phyloP scores from a whole-genome alignment of 2,329 filamentous ascomycete species.

The Ophiobolus disseminans region DNA sequence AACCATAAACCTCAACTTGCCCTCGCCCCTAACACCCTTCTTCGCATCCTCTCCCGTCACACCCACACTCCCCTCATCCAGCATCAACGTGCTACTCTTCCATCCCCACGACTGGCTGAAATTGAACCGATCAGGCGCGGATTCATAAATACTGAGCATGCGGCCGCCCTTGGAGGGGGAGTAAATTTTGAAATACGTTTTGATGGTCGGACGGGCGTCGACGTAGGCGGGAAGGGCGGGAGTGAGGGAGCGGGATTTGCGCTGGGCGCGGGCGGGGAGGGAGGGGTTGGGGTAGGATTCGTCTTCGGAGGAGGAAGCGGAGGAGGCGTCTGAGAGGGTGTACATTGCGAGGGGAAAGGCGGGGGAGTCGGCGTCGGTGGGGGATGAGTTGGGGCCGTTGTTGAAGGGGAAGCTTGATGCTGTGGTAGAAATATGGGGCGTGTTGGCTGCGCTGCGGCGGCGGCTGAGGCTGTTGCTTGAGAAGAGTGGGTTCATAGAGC shows the following conservation, averaged over 20 bases:
- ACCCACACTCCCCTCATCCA: conserved; percentile 54
- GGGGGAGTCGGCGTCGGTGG: conserved; percentile 26
- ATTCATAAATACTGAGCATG: conserved; percentile 66
- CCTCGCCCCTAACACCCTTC: conserved; percentile 53
- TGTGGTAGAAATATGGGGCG: conserved; percentile 17
- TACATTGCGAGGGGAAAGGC: conserved; percentile 25
- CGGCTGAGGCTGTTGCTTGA: conserved; percentile 23
- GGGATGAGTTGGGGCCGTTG: conserved; percentile 20
- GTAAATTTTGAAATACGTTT: conserved; percentile 69
- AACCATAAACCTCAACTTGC: conserved; percentile 65
- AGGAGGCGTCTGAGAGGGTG: conserved; percentile 31
- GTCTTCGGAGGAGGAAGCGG: conserved; percentile 33
- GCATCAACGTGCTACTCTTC: conserved; percentile 66
- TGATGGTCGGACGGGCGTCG: conserved; percentile 63
- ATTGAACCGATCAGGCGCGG: conserved; percentile 65
- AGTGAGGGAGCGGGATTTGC: conserved; percentile 23
- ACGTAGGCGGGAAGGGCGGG: conserved; percentile 62
- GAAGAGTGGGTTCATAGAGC: conserved; percentile 31
- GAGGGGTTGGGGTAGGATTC: conserved; percentile 39
- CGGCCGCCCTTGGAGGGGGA: conserved; percentile 64
- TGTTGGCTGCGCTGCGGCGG: conserved; percentile 24
- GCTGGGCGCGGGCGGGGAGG: conserved; percentile 21
- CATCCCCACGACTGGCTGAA: conserved; percentile 68
- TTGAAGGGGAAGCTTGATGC: conserved; percentile 20
- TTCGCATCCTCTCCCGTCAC: conserved; percentile 26